A percentile compares a stretch with the other conserved stretches of the same genome.
These are phyloP conservation scores for Entelexis sorbosivorans DNA, from an alignment of 1,139 yeast genomes.

Conservation along the genomic window DNA sequence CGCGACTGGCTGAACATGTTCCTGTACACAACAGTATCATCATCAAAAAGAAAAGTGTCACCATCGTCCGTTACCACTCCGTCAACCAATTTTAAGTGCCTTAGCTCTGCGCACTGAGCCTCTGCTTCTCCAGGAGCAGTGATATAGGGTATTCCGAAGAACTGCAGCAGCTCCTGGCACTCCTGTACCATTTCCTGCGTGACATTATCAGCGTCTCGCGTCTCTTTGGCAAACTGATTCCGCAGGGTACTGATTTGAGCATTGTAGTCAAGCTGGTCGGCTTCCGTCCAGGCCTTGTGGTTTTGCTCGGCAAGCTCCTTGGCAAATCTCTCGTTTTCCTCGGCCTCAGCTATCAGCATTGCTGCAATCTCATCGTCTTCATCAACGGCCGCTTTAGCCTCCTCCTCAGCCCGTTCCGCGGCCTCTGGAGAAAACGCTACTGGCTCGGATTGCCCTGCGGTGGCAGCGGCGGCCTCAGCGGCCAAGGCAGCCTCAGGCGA, in stretches of 20 bases:
- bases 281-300: slow-evolving; percentile 25
- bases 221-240: slow-evolving; percentile 49
- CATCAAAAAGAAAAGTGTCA: slow-evolving; percentile 92
- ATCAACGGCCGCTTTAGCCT: slow-evolving; percentile 47
- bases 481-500: not conserved
- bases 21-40: slow-evolving; percentile 59
- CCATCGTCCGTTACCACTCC: slow-evolving; percentile 97
- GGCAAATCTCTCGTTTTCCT: slow-evolving; percentile 58
- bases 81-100: slow-evolving; percentile 61
- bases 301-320: slow-evolving; percentile 30
- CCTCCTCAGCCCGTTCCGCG: slow-evolving; percentile 27
- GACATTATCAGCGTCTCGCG: slow-evolving; percentile 85
- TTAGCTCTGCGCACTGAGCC: slow-evolving; percentile 85
- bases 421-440: slow-evolving; percentile 14
- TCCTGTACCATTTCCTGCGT: slow-evolving; percentile 77
- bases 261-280: slow-evolving; percentile 26
- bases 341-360: slow-evolving; percentile 56
- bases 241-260: slow-evolving; percentile 42
- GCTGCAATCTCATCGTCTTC: slow-evolving; percentile 59
- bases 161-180: slow-evolving; percentile 70
- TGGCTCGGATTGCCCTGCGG: not conserved
- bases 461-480: not conserved
- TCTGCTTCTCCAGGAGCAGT: slow-evolving; percentile 99
- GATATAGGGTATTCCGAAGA: slow-evolving; percentile 88
- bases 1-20: slow-evolving; percentile 92